Base-by-base conservation (phyloP, 148 eudicot genomes). In the Arbutus unedo region DNA sequence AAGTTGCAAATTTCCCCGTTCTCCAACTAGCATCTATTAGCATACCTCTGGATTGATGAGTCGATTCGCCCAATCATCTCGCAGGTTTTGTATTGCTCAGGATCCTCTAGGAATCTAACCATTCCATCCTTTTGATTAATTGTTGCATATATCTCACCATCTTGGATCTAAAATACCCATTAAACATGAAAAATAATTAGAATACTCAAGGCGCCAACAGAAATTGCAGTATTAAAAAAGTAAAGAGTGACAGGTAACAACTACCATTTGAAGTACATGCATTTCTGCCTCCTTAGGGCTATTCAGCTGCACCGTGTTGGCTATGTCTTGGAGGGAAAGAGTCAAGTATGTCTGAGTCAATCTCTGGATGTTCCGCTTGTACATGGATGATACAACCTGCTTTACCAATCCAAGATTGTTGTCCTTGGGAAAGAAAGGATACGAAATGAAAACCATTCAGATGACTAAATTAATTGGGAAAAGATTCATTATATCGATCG, bases 61-160 rank as follows among this genome's bases (percentile, higher is more conserved):
- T 96, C 99, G 25, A 96, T 88, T 44, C 82, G 91, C 81, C 94
- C 98, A 80, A 96, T 93, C 98, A 94, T 94, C 88, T 85, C 97
- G 86, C 97, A 96, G 14, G 97, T 86, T 89, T 96, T 96, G 83
- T 94, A 96, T 82, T 96, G 95, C 85, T 96, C 99, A 50, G 98
- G 98, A 81, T 94, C 99, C 92, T 96, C 99, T 10, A 94, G 87
- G 85, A 96, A 96, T 87, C 91, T 90, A 85, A 96, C 99, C 99
- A 96, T 96, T 87, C 99, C 99, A 87, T 96, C 99, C 90, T 94
- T 96, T 90, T 96, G 99, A 89, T 96, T 96, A 53, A 96, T 96
- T 54, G 79, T 77, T 55, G 79, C 79, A 77, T 77, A 77, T 43
- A 94, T 94, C 82, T 94, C 92, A 59, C 98, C 95, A 81, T 94